Evolutionary conservation across 371 early-diverging fungal species (phyloP), one percentile per base, ranked within the genome.

Genomic region (Choanephora cucurbitarum): DNA sequence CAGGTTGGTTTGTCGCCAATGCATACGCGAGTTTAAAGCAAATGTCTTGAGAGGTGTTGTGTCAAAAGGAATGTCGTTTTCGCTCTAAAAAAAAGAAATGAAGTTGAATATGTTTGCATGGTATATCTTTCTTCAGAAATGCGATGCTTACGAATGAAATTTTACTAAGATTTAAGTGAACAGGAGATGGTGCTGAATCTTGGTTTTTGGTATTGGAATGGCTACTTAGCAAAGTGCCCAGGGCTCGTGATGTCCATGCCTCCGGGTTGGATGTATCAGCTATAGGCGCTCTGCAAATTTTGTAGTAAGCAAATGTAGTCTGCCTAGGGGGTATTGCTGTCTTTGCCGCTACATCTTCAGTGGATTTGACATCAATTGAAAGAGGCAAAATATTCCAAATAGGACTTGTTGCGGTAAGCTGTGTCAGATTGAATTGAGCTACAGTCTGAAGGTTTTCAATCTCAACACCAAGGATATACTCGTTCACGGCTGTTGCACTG

Each of bases 381-480:
- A 92, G 71, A 3, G 84, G 78, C 2, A 73, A 67, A 28, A 93
- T 80, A 9, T 64, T 49, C 95, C 95, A 94, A 4, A 72, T 53
- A 15, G 91, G 86, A 65, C 91, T 90, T 17, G 83, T 64, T 23
- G 88, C 82, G 5, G 90, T 79, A 5, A 94, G 61, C 47, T 93
- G 93, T n/a, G 71, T 66, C 52, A 92, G 58, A 19, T 82, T 75
- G 50, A 92, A 79, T 22, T 81, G 73, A 40, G 81, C 73, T 0
- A 70, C 62, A 15, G 79, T 72, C 53, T 86, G 91, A 49, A 91
- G 60, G 59, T 90, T 90, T 62, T 88, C 90, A 44, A 85, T 84
- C 80, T 97, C 97, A 23, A 97, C 82, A 3, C 95, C 96, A 9
- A 97, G 76, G 22, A 95, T 85, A 54, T 90, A 93, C 58, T 92